Percentiles rank a stretch among this genome's conserved stretches.
These are phyloP conservation scores for Puccinia hordei DNA, from an alignment of 1,284 basidiomycete genomes.

Conservation along the genomic window DNA sequence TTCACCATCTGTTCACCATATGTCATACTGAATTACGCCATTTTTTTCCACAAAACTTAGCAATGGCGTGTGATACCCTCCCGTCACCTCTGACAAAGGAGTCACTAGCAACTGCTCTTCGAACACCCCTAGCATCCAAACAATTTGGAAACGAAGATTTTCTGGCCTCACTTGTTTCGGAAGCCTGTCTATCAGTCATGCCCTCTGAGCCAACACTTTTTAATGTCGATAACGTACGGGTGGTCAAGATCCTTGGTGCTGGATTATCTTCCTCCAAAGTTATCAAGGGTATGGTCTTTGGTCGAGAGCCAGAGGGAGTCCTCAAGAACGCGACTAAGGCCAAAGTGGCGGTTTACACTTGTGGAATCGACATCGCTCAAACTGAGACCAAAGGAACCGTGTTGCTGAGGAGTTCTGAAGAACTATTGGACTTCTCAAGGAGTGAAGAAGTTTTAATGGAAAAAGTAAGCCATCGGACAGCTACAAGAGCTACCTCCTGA, in stretches of 20 bases:
- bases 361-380: conserved; percentile 86
- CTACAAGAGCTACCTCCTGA: conserved; percentile 5
- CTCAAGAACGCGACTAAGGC: conserved; percentile 78
- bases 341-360: conserved; percentile 93
- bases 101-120: conserved; percentile 78
- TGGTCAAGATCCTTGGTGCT: conserved; percentile 98
- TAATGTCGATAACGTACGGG: conserved; percentile 96
- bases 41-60: background rate
- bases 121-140: conserved; percentile 91
- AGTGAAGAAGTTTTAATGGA: conserved; percentile 96
- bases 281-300: conserved; percentile 97
- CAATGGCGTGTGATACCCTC: conserved; percentile 60
- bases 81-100: conserved; percentile 75
- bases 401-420: conserved; percentile 89
- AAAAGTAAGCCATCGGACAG: conserved; percentile 66
- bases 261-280: conserved; percentile 79
- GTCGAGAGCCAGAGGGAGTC: conserved; percentile 86
- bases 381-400: conserved; percentile 99
- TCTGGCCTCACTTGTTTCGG: conserved; percentile 81
- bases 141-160: conserved; percentile 91
- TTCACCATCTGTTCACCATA: background rate
- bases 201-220: conserved; percentile 79
- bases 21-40: background rate
- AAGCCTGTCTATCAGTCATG: conserved; percentile 88
- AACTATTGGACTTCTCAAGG: conserved; percentile 92